A percentile compares a stretch with the other conserved stretches of the same genome.
These are phyloP conservation scores for Cordyceps fumosorosea DNA, from an alignment of 2,329 filamentous ascomycete genomes.

Conservation along the genomic window DNA sequence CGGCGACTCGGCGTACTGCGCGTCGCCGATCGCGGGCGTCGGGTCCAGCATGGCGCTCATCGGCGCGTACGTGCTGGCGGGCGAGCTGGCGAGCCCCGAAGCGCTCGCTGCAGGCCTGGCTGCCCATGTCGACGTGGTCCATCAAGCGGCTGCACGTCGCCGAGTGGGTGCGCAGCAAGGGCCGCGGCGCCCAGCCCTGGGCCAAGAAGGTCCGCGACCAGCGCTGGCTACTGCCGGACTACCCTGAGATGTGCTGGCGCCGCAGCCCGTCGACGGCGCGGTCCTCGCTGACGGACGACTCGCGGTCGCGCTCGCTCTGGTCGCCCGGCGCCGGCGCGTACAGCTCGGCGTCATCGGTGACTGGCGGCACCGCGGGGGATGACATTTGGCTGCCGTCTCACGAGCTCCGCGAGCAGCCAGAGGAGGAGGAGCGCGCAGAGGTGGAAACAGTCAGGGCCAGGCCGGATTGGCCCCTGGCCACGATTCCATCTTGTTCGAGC, in stretches of 20 bases:
- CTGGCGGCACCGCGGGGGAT: background rate
- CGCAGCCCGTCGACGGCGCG: conserved; percentile 3
- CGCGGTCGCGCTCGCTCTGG: background rate
- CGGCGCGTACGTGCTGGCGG: conserved; percentile 11
- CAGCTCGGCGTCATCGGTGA: background rate
- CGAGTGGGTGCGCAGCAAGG: conserved; percentile 6
- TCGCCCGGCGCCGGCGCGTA: background rate
- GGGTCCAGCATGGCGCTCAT: conserved; percentile 12
- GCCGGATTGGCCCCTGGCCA: background rate
- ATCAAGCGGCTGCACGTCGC: conserved; percentile 7
- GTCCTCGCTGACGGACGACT: background rate
- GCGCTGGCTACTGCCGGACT: conserved; percentile 8
- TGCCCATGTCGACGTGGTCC: conserved; percentile 8
- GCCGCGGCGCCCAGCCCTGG: conserved; percentile 1
- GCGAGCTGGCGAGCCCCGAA: conserved; percentile 1
- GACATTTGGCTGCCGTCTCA: conserved; percentile 8
- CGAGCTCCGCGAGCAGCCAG: background rate
- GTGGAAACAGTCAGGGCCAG: background rate
- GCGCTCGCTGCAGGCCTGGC: conserved; percentile 2
- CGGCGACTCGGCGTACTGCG: conserved; percentile 11
- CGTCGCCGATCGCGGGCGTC: conserved; percentile 8
- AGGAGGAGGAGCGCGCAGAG: background rate
- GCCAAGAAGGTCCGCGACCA: conserved; percentile 1
- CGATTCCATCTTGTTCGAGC: background rate
- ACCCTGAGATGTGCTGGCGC: conserved; percentile 16